These are phyloP conservation scores for Boletus fagicola DNA, from an alignment of 768 basidiomycete genomes.

Conservation along the genomic window DNA sequence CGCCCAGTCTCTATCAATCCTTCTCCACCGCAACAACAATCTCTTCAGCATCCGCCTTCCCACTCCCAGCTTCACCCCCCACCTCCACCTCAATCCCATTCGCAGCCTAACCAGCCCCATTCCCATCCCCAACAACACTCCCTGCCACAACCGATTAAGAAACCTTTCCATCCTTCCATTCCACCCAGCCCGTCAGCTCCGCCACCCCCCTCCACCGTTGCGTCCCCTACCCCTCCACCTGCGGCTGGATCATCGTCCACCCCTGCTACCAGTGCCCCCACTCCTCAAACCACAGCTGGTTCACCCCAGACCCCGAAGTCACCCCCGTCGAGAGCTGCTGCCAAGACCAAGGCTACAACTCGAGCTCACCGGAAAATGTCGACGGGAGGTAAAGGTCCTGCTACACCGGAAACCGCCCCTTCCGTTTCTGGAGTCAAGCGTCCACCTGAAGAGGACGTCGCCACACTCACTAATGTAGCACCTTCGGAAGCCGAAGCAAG, in stretches of 20 bases:
- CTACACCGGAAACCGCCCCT: constrained; percentile 37
- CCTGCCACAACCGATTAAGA: constrained; percentile 17
- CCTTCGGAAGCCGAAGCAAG: constrained; percentile 30
- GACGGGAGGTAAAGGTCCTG: constrained; percentile 29
- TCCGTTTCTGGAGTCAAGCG: constrained; percentile 35
- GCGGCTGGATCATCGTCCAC: constrained; percentile 45
- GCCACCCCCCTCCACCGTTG: constrained; percentile 10
- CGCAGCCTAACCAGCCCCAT: constrained; percentile 10
- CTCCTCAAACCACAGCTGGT: constrained; percentile 41
- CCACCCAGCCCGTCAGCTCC: constrained; percentile 25
- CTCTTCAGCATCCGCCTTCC: constrained; percentile 4
- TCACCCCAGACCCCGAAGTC: constrained; percentile 73
- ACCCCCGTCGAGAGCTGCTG: constrained; percentile 53
- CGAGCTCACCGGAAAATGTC: constrained; percentile 33
- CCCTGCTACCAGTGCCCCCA: constrained; percentile 45
- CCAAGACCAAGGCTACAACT: constrained; percentile 44
- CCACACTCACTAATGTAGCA: constrained; percentile 30
- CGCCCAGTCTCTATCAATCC: constrained; percentile 34
- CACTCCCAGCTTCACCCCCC: constrained; percentile 10
- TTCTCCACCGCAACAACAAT: constrained; percentile 13
- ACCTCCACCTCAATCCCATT: constrained; percentile 10
- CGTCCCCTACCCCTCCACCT: constrained; percentile 47
- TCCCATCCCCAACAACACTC: constrained; percentile 3
- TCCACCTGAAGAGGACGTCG: constrained; percentile 34
- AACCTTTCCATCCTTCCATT: constrained; percentile 12